Evolutionary conservation across 768 basidiomycete genomes (phyloP), one percentile per base, ranked within the genome.

Genomic region (Leucosporidium creatinivorum): DNA sequence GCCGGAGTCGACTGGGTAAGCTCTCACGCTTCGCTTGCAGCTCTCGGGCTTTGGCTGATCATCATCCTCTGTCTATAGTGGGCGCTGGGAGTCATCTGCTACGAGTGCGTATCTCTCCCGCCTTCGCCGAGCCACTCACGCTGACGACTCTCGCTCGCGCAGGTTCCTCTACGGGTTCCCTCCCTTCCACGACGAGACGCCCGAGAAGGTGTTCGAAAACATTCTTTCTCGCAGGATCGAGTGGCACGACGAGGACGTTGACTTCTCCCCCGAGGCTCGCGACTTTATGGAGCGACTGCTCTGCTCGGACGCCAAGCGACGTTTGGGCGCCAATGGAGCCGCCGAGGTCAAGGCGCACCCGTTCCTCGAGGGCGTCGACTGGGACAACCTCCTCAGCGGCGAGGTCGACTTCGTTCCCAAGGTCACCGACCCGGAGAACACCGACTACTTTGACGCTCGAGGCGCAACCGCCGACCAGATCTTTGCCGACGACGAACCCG

Each of bases 391-490:
- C 62, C 89, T 90, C 12, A 60, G 48, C 36, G 65, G 66, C 18
- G 62, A 62, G 1, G 71, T 67, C 62, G 72, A 73, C 50, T 99
- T 99, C 80, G 91, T 98, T 61, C 96, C 96, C 57, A 89, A 93
- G 76, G 86, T 96, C 44, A 85, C 88, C 19, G 93, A 98, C 78
- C 93, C 93, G 6, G 93, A 97, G 79, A 94, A 92, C 26, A 99
- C 96, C n/a, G 96, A 99, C 78, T 99, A 99, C 80, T 99, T 99
- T 75, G 96, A 99, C 80, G 85, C 93, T 68, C 87, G 96, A 54
- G 96, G 96, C 5, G 94, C 94, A 21, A 85, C 89, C 54, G 25
- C 39, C 7, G 85, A 87, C 36, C 89, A 92, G 75, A 80, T 90
- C 47, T 96, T 98, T 83, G 88, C 91, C 57, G 94, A 97, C 66